phyloP scores from a whole-genome alignment of 2,329 filamentous ascomycete species.

The Botrytis medusae region DNA sequence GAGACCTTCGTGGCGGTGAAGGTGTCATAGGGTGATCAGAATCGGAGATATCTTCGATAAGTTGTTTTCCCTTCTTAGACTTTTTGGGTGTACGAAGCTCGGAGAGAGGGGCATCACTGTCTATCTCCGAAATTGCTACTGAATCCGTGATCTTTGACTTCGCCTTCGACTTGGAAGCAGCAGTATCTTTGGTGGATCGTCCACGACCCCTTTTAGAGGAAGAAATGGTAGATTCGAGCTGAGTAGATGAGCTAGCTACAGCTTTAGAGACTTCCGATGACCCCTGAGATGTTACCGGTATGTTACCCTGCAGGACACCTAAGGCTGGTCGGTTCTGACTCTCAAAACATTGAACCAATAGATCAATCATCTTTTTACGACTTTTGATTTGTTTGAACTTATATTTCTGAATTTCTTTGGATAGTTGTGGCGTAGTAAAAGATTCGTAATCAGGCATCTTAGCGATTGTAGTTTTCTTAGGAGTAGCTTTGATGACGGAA shows the following conservation, averaged over 20 bases:
- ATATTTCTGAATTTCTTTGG: slow-evolving; percentile 60
- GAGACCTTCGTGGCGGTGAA: slow-evolving; percentile 34
- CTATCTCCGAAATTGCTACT: slow-evolving; percentile 28
- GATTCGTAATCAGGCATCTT: slow-evolving; percentile 56
- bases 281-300: slow-evolving; percentile 10
- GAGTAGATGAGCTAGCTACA: slow-evolving; percentile 18
- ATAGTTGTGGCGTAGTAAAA: slow-evolving; percentile 62
- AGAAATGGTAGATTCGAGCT: slow-evolving; percentile 34
- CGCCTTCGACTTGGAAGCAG: slow-evolving; percentile 25
- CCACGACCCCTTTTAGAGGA: slow-evolving; percentile 42
- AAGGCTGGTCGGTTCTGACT: slow-evolving; percentile 49
- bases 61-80: slow-evolving; percentile 29
- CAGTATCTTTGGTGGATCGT: slow-evolving; percentile 44
- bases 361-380: slow-evolving; percentile 65
- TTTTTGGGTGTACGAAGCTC: slow-evolving; percentile 38
- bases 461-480: neutral
- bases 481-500: slow-evolving; percentile 20
- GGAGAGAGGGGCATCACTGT: slow-evolving; percentile 30
- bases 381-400: slow-evolving; percentile 73
- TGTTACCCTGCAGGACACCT: slow-evolving; percentile 33
- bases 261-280: slow-evolving; percentile 5
- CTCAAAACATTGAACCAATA: slow-evolving; percentile 71
- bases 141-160: slow-evolving; percentile 28
- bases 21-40: slow-evolving; percentile 42
- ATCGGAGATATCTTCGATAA: slow-evolving; percentile 52